These are phyloP conservation scores for Pterocarpus macrocarpus DNA, from an alignment of 306 rosid species.

Conservation along the genomic window DNA sequence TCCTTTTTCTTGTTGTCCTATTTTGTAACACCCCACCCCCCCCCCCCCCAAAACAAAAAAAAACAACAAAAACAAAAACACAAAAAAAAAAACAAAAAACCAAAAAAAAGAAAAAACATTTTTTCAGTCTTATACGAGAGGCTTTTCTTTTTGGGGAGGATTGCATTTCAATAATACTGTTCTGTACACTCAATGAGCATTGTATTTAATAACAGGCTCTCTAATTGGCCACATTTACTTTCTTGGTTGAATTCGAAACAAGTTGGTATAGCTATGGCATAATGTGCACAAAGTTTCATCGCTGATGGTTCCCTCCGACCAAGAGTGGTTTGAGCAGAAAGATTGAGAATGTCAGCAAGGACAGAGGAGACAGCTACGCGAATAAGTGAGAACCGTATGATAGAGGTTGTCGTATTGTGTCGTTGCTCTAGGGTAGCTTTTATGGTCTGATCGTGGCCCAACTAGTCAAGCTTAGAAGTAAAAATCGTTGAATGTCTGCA, in stretches of 20 bases:
- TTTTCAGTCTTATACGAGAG: background rate
- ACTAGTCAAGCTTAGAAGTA: too few species aligned
- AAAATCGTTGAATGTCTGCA: too few species aligned
- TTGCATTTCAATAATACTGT: constrained; percentile 1
- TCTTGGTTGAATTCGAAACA: background rate
- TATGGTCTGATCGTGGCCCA: too few species aligned
- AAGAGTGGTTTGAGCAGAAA: too few species aligned
- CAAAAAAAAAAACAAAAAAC: background rate
- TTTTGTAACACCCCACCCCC: background rate
- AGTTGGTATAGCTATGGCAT: background rate
- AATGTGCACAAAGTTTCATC: too few species aligned
- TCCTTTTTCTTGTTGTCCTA: background rate
- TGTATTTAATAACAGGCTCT: background rate
- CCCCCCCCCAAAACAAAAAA: background rate
- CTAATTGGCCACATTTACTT: background rate
- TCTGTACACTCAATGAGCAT: constrained; percentile 6
- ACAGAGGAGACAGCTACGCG: too few species aligned
- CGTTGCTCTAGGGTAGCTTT: too few species aligned
- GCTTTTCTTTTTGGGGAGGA: background rate
- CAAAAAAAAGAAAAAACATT: too few species aligned
- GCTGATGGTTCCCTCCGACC: too few species aligned
- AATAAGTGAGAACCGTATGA: too few species aligned
- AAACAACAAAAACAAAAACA: background rate
- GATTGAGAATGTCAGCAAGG: too few species aligned
- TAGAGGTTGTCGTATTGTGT: too few species aligned